Evolutionary conservation across 2,329 filamentous ascomycete genomes (phyloP).

Genomic region (Leptoxyphium fumago): DNA sequence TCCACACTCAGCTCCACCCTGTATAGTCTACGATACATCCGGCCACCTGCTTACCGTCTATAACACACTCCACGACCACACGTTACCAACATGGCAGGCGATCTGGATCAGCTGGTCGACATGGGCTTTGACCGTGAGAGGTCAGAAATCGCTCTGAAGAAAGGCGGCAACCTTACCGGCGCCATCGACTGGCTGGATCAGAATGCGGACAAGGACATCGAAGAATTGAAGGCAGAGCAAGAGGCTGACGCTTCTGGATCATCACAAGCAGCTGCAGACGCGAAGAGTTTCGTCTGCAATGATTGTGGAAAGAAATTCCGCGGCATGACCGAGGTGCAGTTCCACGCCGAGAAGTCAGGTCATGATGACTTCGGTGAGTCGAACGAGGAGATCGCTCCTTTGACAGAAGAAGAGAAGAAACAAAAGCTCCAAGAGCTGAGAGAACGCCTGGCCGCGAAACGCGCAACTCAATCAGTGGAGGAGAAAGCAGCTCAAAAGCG

Average conservation of each 20-base stretch:
- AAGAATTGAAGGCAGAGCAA: slow-evolving; percentile 51
- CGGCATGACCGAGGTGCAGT: slow-evolving; percentile 66
- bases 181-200: slow-evolving; percentile 91
- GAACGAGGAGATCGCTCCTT: slow-evolving; percentile 74
- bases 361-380: slow-evolving; percentile 89
- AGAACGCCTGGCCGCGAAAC: slow-evolving; percentile 57
- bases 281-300: slow-evolving; percentile 78
- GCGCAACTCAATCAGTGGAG: slow-evolving; percentile 48
- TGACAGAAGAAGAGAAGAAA: slow-evolving; percentile 86
- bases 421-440: slow-evolving; percentile 62
- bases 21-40: no score
- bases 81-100: slow-evolving; percentile 28
- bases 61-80: no score
- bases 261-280: slow-evolving; percentile 55
- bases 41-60: no score
- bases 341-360: slow-evolving; percentile 79
- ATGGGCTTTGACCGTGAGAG: slow-evolving; percentile 74
- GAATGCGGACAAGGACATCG: slow-evolving; percentile 74
- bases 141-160: slow-evolving; percentile 71
- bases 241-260: slow-evolving; percentile 37
- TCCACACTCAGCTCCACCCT: no score
- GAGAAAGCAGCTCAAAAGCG: slow-evolving; percentile 72
- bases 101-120: slow-evolving; percentile 46
- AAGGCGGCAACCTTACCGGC: slow-evolving; percentile 61
- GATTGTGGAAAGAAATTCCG: slow-evolving; percentile 89